These are phyloP conservation scores for Hepatocystis sp. DNA, from an alignment of 169 alveolate species.

Conservation along the genomic window DNA sequence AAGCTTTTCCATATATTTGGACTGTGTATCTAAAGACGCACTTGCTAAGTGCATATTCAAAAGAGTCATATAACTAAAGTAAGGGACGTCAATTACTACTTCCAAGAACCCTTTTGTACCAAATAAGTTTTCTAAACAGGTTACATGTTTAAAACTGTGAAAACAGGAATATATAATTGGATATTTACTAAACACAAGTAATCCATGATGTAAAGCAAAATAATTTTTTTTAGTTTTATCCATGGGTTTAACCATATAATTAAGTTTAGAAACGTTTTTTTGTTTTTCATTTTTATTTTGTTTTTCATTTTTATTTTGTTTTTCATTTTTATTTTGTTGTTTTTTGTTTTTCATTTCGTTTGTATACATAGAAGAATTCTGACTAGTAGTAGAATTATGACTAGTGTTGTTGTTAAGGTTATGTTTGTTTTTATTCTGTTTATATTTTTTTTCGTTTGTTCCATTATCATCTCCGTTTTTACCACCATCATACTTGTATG, in stretches of 20 bases:
- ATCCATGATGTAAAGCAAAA: constrained; percentile 88
- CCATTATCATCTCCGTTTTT: not conserved
- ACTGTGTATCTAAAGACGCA: constrained; percentile 92
- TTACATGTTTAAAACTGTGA: constrained; percentile 89
- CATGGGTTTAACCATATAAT: not conserved
- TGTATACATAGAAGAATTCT: too few relatives aligned
- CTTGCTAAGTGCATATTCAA: constrained; percentile 92
- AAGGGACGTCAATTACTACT: constrained; percentile 89
- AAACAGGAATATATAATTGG: constrained; percentile 89
- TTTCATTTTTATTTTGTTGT: too few relatives aligned
- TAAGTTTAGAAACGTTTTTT: not conserved
- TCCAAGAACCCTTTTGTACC: constrained; percentile 92
- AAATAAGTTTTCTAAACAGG: constrained; percentile 89
- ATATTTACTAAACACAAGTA: constrained; percentile 90
- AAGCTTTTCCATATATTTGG: constrained; percentile 88
- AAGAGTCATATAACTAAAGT: constrained; percentile 87
- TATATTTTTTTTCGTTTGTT: not conserved
- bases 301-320: too few relatives aligned
- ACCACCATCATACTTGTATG: not conserved
- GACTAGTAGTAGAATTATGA: too few relatives aligned
- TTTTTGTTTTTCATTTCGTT: too few relatives aligned
- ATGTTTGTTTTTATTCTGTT: not conserved
- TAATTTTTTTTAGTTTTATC: constrained; percentile 12
- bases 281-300: not conserved
- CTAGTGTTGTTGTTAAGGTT: not conserved